Conservation (phyloP, 331 rosid species). For the Cydonia oblonga region DNA sequence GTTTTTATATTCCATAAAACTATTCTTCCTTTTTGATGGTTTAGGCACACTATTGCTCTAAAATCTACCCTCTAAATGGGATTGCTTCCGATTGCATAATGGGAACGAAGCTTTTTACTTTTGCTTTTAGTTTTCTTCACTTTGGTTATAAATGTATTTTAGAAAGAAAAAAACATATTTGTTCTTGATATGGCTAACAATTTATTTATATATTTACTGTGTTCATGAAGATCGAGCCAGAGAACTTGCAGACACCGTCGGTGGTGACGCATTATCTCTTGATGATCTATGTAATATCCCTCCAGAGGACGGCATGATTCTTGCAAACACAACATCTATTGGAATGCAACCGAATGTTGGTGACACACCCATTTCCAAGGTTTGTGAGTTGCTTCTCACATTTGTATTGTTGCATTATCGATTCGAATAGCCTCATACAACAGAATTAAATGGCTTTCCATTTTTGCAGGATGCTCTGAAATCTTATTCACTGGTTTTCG, state of each 20-base stretch:
- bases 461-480: constrained; percentile 62
- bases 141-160: background rate
- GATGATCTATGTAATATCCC: constrained; percentile 22
- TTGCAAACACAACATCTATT: constrained; percentile 33
- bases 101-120: too few relatives aligned
- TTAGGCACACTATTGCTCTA: background rate
- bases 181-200: background rate
- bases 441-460: constrained; percentile 16
- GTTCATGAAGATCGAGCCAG: constrained; percentile 20
- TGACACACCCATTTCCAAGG: constrained; percentile 84
- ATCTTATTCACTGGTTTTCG: constrained; percentile 70
- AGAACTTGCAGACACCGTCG: constrained; percentile 27
- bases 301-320: constrained; percentile 38
- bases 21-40: background rate
- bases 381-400: constrained; percentile 8
- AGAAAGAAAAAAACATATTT: background rate
- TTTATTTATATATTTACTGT: background rate
- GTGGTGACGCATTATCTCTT: constrained; percentile 29
- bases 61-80: background rate
- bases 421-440: constrained; percentile 4
- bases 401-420: too few relatives aligned
- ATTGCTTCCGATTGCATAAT: too few relatives aligned
- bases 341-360: constrained; percentile 38
- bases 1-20: background rate
- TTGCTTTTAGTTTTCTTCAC: background rate